Evolutionary conservation across 148 eudicot genomes (phyloP), one percentile per base, ranked within the genome.

Genomic region (Heliosperma pusillum): DNA sequence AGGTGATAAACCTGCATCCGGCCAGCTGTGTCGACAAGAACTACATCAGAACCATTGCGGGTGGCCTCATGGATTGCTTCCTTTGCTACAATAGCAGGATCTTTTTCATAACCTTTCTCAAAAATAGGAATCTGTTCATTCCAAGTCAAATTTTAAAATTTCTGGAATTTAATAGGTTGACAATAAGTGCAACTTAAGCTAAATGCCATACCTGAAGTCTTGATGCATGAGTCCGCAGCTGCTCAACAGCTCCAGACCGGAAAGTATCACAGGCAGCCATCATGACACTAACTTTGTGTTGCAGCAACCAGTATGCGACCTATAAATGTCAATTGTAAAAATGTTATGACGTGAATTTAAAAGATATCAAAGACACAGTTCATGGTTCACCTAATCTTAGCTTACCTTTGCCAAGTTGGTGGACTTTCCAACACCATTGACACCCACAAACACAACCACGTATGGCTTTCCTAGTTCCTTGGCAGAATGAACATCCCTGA

Each of bases 211-310:
- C 98, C 97, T 95, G 91, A 70, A 95, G 99, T 70, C 97, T 88
- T 61, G 94, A 92, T 29, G 99, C 99, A 86, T 95, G 99, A 70
- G 99, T 95, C 26, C 98, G 90, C 79, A 92, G 83, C 81, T 95
- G 99, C 87, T 95, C 99, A 71, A 95, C 97, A 78, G 99, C 99
- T 77, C 97, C 99, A 58, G 99, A 92, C 71, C 97, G 91, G 72
- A 95, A 95, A 27, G 99, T 92, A 79, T 95, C 97, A 83, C 99
- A 95, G 40, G 97, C 97, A 88, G 99, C 99, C 99, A 95, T 95
- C 99, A 90, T 95, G 69, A 95, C 99, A 63, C 88, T 92, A 58
- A 87, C 81, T 53, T 92, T 74, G 77, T 95, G 99, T 85, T 92
- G 97, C 90, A 67, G 81, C 79, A 95, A 87, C 99, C 99, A 95